Evolutionary conservation across 305 asterid genomes (phyloP), one percentile per base, ranked within the genome.

Genomic region (Rubia tinctorum): DNA sequence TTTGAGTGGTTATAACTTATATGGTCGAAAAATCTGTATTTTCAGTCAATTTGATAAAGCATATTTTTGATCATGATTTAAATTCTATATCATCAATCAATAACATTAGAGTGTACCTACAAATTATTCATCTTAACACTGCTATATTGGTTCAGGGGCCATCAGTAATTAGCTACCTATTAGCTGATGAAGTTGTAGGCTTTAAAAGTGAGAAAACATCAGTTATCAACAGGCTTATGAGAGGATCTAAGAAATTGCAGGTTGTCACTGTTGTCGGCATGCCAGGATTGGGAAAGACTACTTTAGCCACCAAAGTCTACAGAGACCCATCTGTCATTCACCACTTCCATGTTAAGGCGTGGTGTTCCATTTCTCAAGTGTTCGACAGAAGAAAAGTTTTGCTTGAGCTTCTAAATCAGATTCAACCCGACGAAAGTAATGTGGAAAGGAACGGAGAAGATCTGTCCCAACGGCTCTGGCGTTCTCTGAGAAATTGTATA

Each of bases 281-380:
- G 71, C 42, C 71, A 0, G 60, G 72, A 12, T 8, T 8, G 7
- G 70, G 70, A 6, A 66, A 66, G 55, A 66, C 70, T 3, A 66
- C 55, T 1, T 66, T 66, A 5, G 70, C 70, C 7, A 66, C 17
- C 20, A 66, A n/a, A 66, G 53, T 66, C 23, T 66, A 66, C 14
- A 12, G 5, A 12, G 42, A 13, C 12, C 27, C 22, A 6, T 68
- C 42, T 10, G 4, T 45, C 1, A 0, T 5, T 6, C 14, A 5
- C 43, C 10, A 68, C 53, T 68, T 68, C 25, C 59, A 45, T 43
- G 59, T 27, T 3, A 34, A 2, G 30, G 59, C 59, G 0, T 13
- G 60, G 72, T 44, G 60, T 23, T 22, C 59, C n/a, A 23, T 47
- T 42, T 66, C 70, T 66, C 70, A 40, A 66, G 70, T n/a, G 10